These are phyloP conservation scores for Rhizophagus clarus DNA, from an alignment of 192 early-diverging fungal species.

Conservation along the genomic window DNA sequence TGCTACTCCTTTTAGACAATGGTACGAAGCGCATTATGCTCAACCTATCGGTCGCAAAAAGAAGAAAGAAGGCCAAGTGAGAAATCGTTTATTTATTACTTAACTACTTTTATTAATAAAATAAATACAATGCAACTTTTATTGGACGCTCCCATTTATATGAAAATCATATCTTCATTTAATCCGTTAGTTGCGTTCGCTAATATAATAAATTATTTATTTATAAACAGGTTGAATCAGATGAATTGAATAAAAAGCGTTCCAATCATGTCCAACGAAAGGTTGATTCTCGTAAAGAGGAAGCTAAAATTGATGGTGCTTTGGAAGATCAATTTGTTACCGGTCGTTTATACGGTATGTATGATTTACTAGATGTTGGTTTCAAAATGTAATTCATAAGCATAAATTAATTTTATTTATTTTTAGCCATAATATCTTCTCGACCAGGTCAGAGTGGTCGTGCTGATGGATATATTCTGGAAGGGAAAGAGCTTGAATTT, in stretches of 20 bases:
- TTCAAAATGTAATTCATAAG: neutral
- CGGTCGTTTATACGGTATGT: conserved; percentile 76
- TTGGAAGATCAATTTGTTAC: conserved; percentile 94
- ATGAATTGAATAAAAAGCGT: conserved; percentile 77
- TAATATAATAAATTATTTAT: neutral
- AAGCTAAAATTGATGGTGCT: conserved; percentile 81
- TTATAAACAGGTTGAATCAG: conserved; percentile 52
- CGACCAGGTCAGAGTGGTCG: conserved; percentile 98
- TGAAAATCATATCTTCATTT: too few relatives aligned
- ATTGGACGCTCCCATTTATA: too few relatives aligned
- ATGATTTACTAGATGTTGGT: neutral
- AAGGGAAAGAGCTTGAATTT: conserved; percentile 99
- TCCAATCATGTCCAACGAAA: conserved; percentile 92
- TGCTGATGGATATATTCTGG: conserved; percentile 97
- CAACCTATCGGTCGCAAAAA: conserved; percentile 83
- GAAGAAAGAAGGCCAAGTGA: conserved; percentile 54
- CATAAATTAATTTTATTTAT: neutral
- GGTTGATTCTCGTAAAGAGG: conserved; percentile 80
- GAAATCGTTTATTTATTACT: conserved; percentile 6
- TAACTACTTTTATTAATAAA: too few relatives aligned
- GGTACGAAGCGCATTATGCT: conserved; percentile 99
- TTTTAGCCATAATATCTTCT: conserved; percentile 82
- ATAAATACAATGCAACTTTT: too few relatives aligned
- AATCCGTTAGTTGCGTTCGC: neutral
- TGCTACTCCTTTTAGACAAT: conserved; percentile 99